These are phyloP conservation scores for Colletotrichum agaves DNA, from an alignment of 2,329 filamentous ascomycete genomes.

Conservation along the genomic window DNA sequence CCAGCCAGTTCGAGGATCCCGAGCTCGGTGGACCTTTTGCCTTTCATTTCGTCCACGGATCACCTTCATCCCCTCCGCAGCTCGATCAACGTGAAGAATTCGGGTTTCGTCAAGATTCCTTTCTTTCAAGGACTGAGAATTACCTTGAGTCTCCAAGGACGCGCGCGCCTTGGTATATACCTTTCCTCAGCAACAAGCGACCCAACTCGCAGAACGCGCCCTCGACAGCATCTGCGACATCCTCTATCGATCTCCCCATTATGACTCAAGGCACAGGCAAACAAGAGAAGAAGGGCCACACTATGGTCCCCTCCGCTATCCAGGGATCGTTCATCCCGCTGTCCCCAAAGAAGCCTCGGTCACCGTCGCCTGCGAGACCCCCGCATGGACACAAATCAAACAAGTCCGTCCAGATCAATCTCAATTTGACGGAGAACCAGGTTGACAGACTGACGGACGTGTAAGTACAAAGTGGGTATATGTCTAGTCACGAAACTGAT, in stretches of 20 bases:
- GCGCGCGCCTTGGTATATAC: background rate
- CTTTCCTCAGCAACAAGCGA: background rate
- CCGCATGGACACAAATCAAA: constrained; percentile 41
- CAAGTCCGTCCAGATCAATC: constrained; percentile 56
- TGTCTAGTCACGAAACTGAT: constrained; percentile 28
- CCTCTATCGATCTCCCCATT: constrained; percentile 11
- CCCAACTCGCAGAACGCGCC: background rate
- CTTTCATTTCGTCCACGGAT: background rate
- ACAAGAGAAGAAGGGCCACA: constrained; percentile 25
- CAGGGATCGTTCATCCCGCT: constrained; percentile 52
- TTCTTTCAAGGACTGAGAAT: constrained; percentile 15
- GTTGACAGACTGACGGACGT: constrained; percentile 59
- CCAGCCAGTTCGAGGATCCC: constrained; percentile 30
- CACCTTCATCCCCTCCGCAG: background rate
- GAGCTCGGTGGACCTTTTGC: constrained; percentile 35
- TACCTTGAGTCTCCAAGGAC: background rate
- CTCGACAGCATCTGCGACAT: constrained; percentile 2
- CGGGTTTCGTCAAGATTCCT: constrained; percentile 16
- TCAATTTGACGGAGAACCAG: constrained; percentile 61
- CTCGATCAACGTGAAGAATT: background rate
- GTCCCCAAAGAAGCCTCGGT: constrained; percentile 47
- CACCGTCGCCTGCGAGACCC: constrained; percentile 48
- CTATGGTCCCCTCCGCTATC: constrained; percentile 41
- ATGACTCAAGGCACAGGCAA: constrained; percentile 20
- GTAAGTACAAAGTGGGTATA: constrained; percentile 45